Evolutionary conservation across 2,329 filamentous ascomycete species (phyloP), one percentile per base, ranked within the genome.

Genomic region (Colletotrichum spaethianum): DNA sequence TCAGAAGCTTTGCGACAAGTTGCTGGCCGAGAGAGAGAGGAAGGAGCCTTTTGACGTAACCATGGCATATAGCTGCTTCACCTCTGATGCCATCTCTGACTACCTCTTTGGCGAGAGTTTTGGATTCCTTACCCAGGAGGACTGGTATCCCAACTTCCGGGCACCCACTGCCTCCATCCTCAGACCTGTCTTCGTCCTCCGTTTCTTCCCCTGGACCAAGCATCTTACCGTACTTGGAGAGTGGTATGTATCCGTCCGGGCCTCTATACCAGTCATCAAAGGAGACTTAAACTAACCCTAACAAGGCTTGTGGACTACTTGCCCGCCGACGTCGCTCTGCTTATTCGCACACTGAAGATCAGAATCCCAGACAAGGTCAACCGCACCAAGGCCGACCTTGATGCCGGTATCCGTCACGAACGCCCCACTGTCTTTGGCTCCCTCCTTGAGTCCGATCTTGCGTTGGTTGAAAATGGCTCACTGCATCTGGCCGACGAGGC

Each of bases 61-160:
- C 38, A 77, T 80, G 65, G 80, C 82, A 2, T 83, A 81, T 63
- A 82, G 80, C 67, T 83, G 82, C 72, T 83, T 83, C 64, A 83
- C 82, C 0, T 78, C 81, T 0, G 82, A 84, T n/a, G 78, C 79
- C 3, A 83, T 84, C 36, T 80, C 79, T 2, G 75, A 78, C 1
- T 84, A 83, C 60, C 78, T 77, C 28, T 84, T 84, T 66, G 82
- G 83, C 12, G 79, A 83, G 53, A 74, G 75, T 5, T 78, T 83
- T 64, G 82, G 82, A 1, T 76, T 81, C 48, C 56, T 81, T 26
- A 73, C 74, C 7, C 79, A 82, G 65, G 75, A 81, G 3, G 79
- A 75, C 0, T 83, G 82, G 81, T 76, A 78, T 33, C 81, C 81
- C 6, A 83, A 83, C 67, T 81, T 82, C 59, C 75, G 75, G 12